Conservation (phyloP, 768 basidiomycete genomes). For the Lactifluus piperatus region DNA sequence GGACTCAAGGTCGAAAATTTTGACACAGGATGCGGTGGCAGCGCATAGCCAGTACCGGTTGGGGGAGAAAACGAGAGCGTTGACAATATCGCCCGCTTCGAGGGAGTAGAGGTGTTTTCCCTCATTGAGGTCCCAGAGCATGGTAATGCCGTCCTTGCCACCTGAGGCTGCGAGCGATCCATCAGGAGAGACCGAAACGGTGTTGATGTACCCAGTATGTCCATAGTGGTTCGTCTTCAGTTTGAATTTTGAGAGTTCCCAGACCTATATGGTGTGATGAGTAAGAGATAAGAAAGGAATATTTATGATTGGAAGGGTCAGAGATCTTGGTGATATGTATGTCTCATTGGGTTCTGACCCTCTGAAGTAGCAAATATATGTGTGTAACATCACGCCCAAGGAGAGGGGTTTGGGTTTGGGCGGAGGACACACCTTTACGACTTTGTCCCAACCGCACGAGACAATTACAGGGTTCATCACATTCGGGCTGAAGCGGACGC, state of each 20-base stretch:
- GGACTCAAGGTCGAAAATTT: conserved; percentile 99
- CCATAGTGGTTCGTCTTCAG: conserved; percentile 99
- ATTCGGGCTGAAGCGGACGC: conserved; percentile 98
- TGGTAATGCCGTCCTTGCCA: conserved; percentile 99
- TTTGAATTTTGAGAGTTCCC: conserved; percentile 99
- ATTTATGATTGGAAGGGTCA: conserved; percentile 30
- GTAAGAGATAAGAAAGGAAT: background rate
- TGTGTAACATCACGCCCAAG: conserved; percentile 33
- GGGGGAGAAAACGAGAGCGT: conserved; percentile 98
- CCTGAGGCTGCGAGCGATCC: conserved; percentile 98
- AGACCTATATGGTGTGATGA: conserved; percentile 53
- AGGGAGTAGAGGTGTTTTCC: conserved; percentile 99
- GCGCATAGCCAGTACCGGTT: conserved; percentile 99
- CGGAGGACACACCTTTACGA: conserved; percentile 78
- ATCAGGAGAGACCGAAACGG: conserved; percentile 96
- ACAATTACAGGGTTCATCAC: conserved; percentile 97
- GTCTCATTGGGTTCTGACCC: conserved; percentile 38
- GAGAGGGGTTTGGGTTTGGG: background rate
- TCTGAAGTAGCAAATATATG: conserved; percentile 29
- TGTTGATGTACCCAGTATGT: conserved; percentile 99
- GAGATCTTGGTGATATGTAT: conserved; percentile 64
- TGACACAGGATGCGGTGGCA: conserved; percentile 93
- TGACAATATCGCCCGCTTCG: conserved; percentile 97
- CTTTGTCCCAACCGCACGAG: conserved; percentile 99
- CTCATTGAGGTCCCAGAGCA: conserved; percentile 99